Evolutionary conservation across 257 asterid species (phyloP), one percentile per base, ranked within the genome.

Genomic region (Plantago ovata): DNA sequence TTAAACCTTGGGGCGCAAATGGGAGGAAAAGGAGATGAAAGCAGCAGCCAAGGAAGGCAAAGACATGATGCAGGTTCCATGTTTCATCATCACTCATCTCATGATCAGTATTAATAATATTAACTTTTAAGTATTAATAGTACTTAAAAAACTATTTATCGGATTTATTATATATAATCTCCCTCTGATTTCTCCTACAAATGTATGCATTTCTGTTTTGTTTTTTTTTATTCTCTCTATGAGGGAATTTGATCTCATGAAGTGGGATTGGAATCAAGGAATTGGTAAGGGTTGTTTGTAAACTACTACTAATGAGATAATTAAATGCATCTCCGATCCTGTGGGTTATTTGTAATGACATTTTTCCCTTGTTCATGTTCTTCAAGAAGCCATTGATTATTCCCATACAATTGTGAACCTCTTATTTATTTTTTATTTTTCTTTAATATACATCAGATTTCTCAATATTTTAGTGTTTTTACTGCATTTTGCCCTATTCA

Each of bases 1-100:
- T 28, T 87, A 64, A 83, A 87, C 56, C 87, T 87, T 21, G 96
- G 94, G 13, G 94, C 81, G 1, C 94, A 81, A 62, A 79, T 72
- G 70, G 74, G 80, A 0, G 70, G 77, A 10, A 73, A 72, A 33
- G 16, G 58, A 68, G 93, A 78, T 10, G 84, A 77, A 39, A 66
- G 77, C 47, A 64, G 60, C 33, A 58, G 85, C 75, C 90, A 79
- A 18, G 77, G 87, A 14, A 58, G 85, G 72, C 90, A 80, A 38
- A 78, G 87, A n/a, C 67, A 80, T 60, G 85, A 82, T 51, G n/a
- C n/a, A n/a, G 82, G 79, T 5, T 78, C 93, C 15, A 82, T 87
- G 80, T 82, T 81, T 60, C 91, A 81, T 33, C 87, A 79, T n/a
- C 69, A 73, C 43, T 44, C 61, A 19, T 56, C 75, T 7, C 81